Evolutionary conservation across 1,284 basidiomycete genomes (phyloP).

Genomic region (Malassezia japonica): DNA sequence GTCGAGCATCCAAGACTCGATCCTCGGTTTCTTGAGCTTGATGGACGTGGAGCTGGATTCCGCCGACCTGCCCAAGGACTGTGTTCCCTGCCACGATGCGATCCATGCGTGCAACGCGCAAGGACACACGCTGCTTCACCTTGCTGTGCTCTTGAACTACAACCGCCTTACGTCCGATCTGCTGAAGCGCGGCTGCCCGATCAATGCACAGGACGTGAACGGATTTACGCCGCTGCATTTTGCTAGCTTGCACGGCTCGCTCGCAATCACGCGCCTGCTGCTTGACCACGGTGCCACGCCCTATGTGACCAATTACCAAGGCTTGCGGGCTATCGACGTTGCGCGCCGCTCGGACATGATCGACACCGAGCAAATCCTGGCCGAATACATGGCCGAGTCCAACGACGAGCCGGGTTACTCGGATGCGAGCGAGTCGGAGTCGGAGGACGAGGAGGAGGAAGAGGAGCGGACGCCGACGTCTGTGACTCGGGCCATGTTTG

Average conservation of each 20-base stretch:
- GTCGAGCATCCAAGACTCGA: constrained; percentile 59
- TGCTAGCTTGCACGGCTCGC: constrained; percentile 63
- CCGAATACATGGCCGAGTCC: constrained; percentile 12
- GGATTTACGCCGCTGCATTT: constrained; percentile 85
- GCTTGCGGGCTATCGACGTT: constrained; percentile 70
- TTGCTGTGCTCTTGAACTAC: constrained; percentile 74
- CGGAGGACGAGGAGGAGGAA: not conserved
- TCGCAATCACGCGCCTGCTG: constrained; percentile 61
- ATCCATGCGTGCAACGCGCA: constrained; percentile 50
- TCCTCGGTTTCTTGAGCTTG: constrained; percentile 68
- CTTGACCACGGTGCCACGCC: constrained; percentile 68
- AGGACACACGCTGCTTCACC: constrained; percentile 60
- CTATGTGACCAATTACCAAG: constrained; percentile 65
- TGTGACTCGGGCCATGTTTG: constrained; percentile 18
- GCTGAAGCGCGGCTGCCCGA: constrained; percentile 62
- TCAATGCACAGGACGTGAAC: constrained; percentile 77
- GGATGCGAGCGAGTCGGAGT: constrained; percentile 4
- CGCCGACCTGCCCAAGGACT: not conserved
- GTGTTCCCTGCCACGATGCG: constrained; percentile 34
- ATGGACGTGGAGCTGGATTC: constrained; percentile 52
- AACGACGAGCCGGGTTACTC: constrained; percentile 3
- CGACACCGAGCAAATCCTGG: constrained; percentile 50
- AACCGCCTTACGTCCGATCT: constrained; percentile 64
- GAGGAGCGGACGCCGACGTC: not conserved
- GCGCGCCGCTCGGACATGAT: constrained; percentile 56